Evolutionary conservation across 2,329 filamentous ascomycete genomes (phyloP).

Genomic region (Botrytis tulipae): DNA sequence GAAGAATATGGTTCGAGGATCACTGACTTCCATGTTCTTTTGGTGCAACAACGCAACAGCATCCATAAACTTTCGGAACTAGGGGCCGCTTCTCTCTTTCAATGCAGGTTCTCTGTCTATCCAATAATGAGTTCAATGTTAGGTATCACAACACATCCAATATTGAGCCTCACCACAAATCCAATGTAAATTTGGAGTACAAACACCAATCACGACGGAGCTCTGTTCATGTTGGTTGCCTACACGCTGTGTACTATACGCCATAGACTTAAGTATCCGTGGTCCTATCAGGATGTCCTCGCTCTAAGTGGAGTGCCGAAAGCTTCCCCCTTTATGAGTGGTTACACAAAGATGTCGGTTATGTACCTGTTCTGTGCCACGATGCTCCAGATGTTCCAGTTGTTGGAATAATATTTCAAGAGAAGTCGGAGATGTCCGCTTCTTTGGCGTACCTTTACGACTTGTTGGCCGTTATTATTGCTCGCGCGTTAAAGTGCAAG

Average conservation of each 20-base stretch:
- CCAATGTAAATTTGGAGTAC: not conserved
- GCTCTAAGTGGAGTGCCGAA: constrained; percentile 1
- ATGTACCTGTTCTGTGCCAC: not conserved
- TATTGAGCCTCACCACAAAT: not conserved
- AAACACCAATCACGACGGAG: not conserved
- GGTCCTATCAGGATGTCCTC: not conserved
- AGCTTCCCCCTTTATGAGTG: not conserved
- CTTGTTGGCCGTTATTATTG: not conserved
- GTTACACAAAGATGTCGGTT: not conserved
- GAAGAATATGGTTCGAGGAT: not conserved
- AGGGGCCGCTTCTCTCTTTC: not conserved
- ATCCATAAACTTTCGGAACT: not conserved
- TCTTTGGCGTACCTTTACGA: not conserved
- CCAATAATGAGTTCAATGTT: not conserved
- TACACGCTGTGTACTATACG: not conserved
- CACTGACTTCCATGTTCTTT: not conserved
- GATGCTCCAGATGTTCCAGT: not conserved
- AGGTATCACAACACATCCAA: not conserved
- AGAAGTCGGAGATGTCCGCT: not conserved
- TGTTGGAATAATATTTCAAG: not conserved
- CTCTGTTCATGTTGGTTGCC: no score
- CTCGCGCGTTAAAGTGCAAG: no score
- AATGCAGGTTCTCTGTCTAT: not conserved
- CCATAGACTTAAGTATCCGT: not conserved
- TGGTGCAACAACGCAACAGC: not conserved